A percentile compares a stretch with the other conserved stretches of the same genome.
These are phyloP conservation scores for Colletotrichum paranaense DNA, from an alignment of 2,329 filamentous ascomycete genomes.

Conservation along the genomic window DNA sequence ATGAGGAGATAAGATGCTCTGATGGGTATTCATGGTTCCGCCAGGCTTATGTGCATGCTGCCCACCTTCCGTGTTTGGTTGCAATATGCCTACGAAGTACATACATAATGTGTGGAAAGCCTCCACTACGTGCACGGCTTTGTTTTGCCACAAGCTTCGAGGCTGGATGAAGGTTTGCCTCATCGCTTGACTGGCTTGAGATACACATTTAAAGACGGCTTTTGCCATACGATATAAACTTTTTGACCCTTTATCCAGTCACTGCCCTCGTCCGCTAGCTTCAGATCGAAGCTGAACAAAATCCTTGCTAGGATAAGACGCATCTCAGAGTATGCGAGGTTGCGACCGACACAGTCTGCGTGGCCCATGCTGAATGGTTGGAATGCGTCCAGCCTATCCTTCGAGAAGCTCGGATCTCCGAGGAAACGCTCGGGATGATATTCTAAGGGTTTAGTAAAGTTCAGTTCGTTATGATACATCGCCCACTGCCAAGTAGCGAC, in stretches of 20 bases:
- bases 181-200: background rate
- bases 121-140: too few species aligned
- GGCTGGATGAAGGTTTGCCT: too few species aligned
- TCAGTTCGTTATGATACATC: background rate
- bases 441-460: conserved; percentile 56
- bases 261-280: conserved; percentile 45
- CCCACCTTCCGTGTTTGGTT: too few species aligned
- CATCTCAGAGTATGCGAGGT: conserved; percentile 61
- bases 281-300: conserved; percentile 58
- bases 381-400: conserved; percentile 54
- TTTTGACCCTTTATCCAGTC: conserved; percentile 46
- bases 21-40: too few species aligned
- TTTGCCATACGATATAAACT: background rate
- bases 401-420: background rate
- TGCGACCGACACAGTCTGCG: conserved; percentile 60
- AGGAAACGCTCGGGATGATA: conserved; percentile 61
- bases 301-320: conserved; percentile 57
- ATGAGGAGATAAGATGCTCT: too few species aligned
- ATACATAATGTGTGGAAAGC: too few species aligned
- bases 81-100: too few species aligned
- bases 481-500: conserved; percentile 10
- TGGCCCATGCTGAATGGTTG: conserved; percentile 61
- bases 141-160: too few species aligned
- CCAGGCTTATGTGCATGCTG: too few species aligned
- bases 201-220: conserved; percentile 1